Evolutionary conservation across 768 basidiomycete genomes (phyloP).

Genomic region (Boletus rubroflammeus): DNA sequence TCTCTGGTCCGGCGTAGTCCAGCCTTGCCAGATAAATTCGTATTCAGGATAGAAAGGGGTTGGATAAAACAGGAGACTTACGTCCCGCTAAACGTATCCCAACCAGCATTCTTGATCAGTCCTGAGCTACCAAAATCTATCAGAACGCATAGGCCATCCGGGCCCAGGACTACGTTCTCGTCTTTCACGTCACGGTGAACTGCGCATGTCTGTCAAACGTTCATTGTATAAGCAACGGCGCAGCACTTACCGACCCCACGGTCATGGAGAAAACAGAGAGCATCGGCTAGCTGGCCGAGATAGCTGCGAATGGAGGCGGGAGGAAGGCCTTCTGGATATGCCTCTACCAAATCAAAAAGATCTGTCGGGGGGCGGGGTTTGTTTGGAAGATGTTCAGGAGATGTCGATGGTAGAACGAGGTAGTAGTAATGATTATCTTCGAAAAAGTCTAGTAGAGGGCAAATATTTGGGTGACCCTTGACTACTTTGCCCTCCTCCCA

Average conservation of each 20-base stretch:
- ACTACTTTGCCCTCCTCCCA: conserved; percentile 72
- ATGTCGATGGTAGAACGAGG: conserved; percentile 78
- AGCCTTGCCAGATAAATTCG: conserved; percentile 42
- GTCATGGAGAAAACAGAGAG: conserved; percentile 80
- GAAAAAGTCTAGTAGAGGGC: conserved; percentile 92
- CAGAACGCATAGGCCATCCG: conserved; percentile 78
- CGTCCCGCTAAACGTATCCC: conserved; percentile 94
- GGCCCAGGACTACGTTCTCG: conserved; percentile 87
- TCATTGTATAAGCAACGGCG: neutral
- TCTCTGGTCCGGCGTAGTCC: conserved; percentile 96
- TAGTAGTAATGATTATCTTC: conserved; percentile 97
- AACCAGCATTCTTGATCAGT: conserved; percentile 75
- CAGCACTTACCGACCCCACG: conserved; percentile 77
- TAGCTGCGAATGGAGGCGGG: conserved; percentile 73
- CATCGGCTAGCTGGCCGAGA: conserved; percentile 92
- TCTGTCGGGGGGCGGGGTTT: conserved; percentile 65
- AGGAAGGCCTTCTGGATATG: conserved; percentile 80
- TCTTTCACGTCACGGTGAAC: conserved; percentile 99
- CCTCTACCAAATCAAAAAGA: conserved; percentile 93
- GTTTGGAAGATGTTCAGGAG: conserved; percentile 52
- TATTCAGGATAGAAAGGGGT: conserved; percentile 7
- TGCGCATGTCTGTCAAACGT: conserved; percentile 27
- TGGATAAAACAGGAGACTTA: conserved; percentile 40
- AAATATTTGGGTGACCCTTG: conserved; percentile 93
- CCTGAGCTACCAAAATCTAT: conserved; percentile 98